These are phyloP conservation scores for Nicotiana undulata DNA, from an alignment of 257 asterid genomes.

Conservation along the genomic window DNA sequence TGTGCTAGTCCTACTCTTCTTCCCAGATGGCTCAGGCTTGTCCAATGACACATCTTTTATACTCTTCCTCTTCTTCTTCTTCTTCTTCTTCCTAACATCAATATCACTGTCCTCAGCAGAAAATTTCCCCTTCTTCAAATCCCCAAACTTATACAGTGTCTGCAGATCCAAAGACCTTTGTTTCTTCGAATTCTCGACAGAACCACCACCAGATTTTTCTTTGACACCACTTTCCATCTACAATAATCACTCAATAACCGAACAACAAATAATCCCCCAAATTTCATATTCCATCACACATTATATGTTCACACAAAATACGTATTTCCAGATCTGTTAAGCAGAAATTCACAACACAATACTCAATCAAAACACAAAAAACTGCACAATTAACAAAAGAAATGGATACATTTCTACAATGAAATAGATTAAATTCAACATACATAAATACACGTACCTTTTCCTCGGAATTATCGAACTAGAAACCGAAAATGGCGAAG, in stretches of 20 bases:
- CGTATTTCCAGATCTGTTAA: slow-evolving; percentile 7
- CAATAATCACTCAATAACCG: not conserved
- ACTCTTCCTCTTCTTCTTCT: slow-evolving; percentile 52
- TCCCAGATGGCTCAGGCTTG: slow-evolving; percentile 41
- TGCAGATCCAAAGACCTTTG: slow-evolving; percentile 82
- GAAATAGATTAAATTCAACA: not conserved
- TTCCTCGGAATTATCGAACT: not conserved
- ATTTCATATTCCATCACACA: slow-evolving; percentile 6
- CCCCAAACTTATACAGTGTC: slow-evolving; percentile 54
- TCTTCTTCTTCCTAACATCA: slow-evolving; percentile 21
- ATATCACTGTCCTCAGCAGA: slow-evolving; percentile 24
- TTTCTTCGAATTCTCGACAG: slow-evolving; percentile 41
- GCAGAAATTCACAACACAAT: not conserved
- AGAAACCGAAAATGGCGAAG: not conserved
- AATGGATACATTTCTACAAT: not conserved
- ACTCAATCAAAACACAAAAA: not conserved
- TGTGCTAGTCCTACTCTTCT: slow-evolving; percentile 43
- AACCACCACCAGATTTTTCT: slow-evolving; percentile 9
- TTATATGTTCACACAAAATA: not conserved
- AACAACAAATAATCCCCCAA: not conserved
- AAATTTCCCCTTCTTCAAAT: slow-evolving; percentile 17
- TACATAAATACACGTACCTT: not conserved
- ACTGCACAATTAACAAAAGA: not conserved
- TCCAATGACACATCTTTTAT: slow-evolving; percentile 49
- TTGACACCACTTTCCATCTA: slow-evolving; percentile 9